phyloP scores from a whole-genome alignment of 768 basidiomycete species.

The Xerocomellus dryophilus region DNA sequence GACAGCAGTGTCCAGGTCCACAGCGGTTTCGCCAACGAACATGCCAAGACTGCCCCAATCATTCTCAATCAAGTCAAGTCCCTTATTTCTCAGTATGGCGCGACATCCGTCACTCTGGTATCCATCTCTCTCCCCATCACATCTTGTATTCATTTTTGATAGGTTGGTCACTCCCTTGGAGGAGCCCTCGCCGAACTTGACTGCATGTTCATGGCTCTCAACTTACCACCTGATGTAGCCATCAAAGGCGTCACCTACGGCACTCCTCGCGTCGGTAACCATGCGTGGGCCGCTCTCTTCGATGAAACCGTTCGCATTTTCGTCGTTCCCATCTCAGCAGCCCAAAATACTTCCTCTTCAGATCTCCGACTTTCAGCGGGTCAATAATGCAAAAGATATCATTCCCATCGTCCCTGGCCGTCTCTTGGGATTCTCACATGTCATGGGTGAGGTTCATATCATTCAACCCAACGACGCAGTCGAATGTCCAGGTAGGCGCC shows the following conservation, averaged over 20 bases:
- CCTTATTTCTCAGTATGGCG: constrained; percentile 37
- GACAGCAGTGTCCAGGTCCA: constrained; percentile 44
- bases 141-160: background rate
- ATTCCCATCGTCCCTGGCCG: constrained; percentile 58
- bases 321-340: background rate
- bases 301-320: constrained; percentile 21
- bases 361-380: constrained; percentile 26
- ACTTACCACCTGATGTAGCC: constrained; percentile 40
- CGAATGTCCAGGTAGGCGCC: constrained; percentile 39
- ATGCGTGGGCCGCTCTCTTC: constrained; percentile 29
- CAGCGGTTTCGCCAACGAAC: constrained; percentile 51
- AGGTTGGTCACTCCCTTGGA: constrained; percentile 51
- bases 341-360: background rate
- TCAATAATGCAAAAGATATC: constrained; percentile 37
- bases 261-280: constrained; percentile 31
- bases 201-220: constrained; percentile 45
- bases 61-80: constrained; percentile 45
- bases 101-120: constrained; percentile 42
- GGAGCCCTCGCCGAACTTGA: constrained; percentile 53
- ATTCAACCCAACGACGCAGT: constrained; percentile 35
- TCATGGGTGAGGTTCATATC: constrained; percentile 43
- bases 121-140: constrained; percentile 4
- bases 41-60: constrained; percentile 43
- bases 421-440: constrained; percentile 45
- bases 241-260: constrained; percentile 34